Conservation (phyloP, 2,329 filamentous ascomycete genomes). For the Neofusicoccum laricinum region DNA sequence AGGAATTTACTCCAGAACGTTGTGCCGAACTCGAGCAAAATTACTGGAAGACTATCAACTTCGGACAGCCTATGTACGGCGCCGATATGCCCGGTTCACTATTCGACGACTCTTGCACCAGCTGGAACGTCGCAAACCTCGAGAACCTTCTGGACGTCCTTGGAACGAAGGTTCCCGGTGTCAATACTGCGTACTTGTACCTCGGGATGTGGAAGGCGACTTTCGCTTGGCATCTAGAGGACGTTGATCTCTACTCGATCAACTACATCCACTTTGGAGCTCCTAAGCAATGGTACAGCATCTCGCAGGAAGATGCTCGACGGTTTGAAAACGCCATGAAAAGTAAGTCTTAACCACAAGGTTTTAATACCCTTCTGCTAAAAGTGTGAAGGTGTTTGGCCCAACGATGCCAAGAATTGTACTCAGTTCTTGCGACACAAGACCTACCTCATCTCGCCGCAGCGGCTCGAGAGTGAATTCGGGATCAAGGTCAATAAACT, state of each 20-base stretch:
- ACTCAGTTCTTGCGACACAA: slow-evolving; percentile 97
- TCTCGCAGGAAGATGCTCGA: slow-evolving; percentile 90
- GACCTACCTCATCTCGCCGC: slow-evolving; percentile 92
- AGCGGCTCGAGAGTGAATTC: slow-evolving; percentile 80
- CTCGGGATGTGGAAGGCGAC: slow-evolving; percentile 99
- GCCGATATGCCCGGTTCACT: slow-evolving; percentile 95
- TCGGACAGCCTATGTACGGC: slow-evolving; percentile 90
- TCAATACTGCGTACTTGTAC: slow-evolving; percentile 97
- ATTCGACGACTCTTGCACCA: slow-evolving; percentile 79
- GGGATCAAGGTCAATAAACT: slow-evolving; percentile 95
- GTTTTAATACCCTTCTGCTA: neutral
- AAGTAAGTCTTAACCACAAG: slow-evolving; percentile 38
- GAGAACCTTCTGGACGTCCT: slow-evolving; percentile 91
- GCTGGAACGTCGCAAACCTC: slow-evolving; percentile 93
- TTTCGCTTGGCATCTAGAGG: slow-evolving; percentile 97
- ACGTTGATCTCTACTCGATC: slow-evolving; percentile 98
- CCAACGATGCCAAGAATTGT: slow-evolving; percentile 90
- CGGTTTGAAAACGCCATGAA: slow-evolving; percentile 95
- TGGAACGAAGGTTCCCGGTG: slow-evolving; percentile 91
- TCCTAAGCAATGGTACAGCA: slow-evolving; percentile 99
- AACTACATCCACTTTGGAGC: slow-evolving; percentile 99
- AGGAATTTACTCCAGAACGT: slow-evolving; percentile 85
- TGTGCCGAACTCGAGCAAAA: slow-evolving; percentile 91
- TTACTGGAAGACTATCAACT: slow-evolving; percentile 97
- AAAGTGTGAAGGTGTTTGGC: slow-evolving; percentile 64